Conservation (phyloP, 2,329 filamentous ascomycete species). For the Didymella arachidicola region DNA sequence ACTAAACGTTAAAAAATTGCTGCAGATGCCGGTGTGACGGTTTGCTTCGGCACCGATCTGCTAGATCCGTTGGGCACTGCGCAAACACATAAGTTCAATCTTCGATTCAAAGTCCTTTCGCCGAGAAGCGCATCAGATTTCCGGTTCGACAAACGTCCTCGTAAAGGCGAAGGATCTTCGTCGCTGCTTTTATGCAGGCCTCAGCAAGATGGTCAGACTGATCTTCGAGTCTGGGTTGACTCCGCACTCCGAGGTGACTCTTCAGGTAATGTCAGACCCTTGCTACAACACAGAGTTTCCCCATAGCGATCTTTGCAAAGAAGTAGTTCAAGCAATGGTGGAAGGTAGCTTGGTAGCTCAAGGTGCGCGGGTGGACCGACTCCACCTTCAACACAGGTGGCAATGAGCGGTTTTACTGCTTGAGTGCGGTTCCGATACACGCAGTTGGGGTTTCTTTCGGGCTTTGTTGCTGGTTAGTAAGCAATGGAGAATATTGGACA, state of each 20-base stretch:
- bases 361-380: conserved; percentile 3
- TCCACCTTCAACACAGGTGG: conserved; percentile 1
- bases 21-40: conserved; percentile 60
- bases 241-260: background rate
- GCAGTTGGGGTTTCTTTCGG: no score
- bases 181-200: conserved; percentile 12
- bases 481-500: background rate
- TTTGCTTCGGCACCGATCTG: conserved; percentile 65
- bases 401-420: conserved; percentile 13
- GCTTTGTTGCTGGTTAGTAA: background rate
- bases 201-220: background rate
- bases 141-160: conserved; percentile 15
- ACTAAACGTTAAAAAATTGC: conserved; percentile 51
- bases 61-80: conserved; percentile 59
- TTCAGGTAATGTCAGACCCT: conserved; percentile 3
- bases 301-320: conserved; percentile 12
- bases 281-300: conserved; percentile 5
- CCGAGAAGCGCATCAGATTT: conserved; percentile 7
- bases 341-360: conserved; percentile 13
- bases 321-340: conserved; percentile 13
- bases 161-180: conserved; percentile 11
- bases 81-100: conserved; percentile 51
- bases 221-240: background rate
- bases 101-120: conserved; percentile 10
- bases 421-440: conserved; percentile 1